Conservation (phyloP, 2,329 filamentous ascomycete species). For the Rutstroemia sp. region DNA sequence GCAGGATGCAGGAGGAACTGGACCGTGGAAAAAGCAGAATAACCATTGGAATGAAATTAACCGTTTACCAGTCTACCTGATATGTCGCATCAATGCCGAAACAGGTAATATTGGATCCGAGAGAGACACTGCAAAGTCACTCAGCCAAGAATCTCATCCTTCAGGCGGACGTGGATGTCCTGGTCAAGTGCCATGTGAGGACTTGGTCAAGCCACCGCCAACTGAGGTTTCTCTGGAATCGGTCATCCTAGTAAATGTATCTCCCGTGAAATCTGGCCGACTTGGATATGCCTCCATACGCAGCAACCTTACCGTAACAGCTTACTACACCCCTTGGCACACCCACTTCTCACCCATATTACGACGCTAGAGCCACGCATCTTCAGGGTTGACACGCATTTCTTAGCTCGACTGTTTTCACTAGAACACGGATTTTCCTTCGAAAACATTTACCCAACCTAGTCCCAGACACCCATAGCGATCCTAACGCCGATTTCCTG, state of each 20-base stretch:
- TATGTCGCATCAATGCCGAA: too few relatives aligned
- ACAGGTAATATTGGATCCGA: too few relatives aligned
- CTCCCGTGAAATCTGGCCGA: conserved; percentile 8
- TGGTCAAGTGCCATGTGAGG: background rate
- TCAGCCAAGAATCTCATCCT: conserved; percentile 1
- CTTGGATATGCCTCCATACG: background rate
- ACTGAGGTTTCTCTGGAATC: background rate
- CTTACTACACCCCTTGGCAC: background rate
- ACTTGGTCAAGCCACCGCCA: background rate
- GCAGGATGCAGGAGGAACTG: too few relatives aligned
- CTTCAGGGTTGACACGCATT: conserved; percentile 6
- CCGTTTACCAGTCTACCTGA: too few relatives aligned
- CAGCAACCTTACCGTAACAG: background rate
- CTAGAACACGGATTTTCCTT: conserved; percentile 8
- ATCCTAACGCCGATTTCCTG: background rate
- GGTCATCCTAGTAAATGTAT: background rate
- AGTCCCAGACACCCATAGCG: too few relatives aligned
- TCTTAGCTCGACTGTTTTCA: background rate
- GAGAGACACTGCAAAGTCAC: background rate
- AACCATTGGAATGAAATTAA: too few relatives aligned
- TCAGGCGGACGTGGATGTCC: conserved; percentile 4
- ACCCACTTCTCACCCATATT: background rate
- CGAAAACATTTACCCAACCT: background rate
- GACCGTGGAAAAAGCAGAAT: too few relatives aligned
- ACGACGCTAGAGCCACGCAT: conserved; percentile 4